These are phyloP conservation scores for Suillus discolor DNA, from an alignment of 768 basidiomycete species.

Conservation along the genomic window DNA sequence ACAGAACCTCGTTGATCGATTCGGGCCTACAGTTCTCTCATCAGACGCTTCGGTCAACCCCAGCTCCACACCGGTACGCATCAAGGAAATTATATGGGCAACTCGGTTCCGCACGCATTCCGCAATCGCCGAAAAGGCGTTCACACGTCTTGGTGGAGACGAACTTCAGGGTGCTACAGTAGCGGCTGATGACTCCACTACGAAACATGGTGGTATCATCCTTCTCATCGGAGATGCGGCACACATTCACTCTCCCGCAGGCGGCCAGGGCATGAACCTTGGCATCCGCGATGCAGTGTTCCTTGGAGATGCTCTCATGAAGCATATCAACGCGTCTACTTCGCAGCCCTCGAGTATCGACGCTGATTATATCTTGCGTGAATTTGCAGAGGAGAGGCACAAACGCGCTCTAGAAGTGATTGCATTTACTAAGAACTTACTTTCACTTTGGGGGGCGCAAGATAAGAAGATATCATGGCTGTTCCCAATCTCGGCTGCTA, in stretches of 20 bases:
- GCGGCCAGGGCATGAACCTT: constrained; percentile 56
- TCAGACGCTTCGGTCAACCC: constrained; percentile 39
- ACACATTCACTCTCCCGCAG: constrained; percentile 52
- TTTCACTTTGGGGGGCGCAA: constrained; percentile 15
- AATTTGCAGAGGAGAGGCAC: constrained; percentile 35
- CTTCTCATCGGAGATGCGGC: constrained; percentile 50
- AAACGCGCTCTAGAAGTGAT: constrained; percentile 41
- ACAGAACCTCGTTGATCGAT: constrained; percentile 45
- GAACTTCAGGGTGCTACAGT: neutral
- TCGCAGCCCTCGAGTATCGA: constrained; percentile 13
- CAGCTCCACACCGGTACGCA: constrained; percentile 27
- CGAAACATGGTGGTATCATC: constrained; percentile 20
- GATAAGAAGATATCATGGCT: constrained; percentile 3
- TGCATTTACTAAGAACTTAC: constrained; percentile 37
- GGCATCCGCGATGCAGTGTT: constrained; percentile 52
- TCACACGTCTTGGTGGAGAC: constrained; percentile 30
- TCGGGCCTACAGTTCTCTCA: constrained; percentile 37
- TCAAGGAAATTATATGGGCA: constrained; percentile 46
- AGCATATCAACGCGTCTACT: constrained; percentile 26
- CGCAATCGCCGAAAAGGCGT: constrained; percentile 43
- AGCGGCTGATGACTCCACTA: neutral
- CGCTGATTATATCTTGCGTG: constrained; percentile 20
- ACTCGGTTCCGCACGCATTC: constrained; percentile 49
- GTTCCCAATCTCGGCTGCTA: constrained; percentile 6
- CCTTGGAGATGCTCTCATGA: constrained; percentile 39